phyloP scores from a whole-genome alignment of 257 asterid genomes.

The Anisodus acutangulus region DNA sequence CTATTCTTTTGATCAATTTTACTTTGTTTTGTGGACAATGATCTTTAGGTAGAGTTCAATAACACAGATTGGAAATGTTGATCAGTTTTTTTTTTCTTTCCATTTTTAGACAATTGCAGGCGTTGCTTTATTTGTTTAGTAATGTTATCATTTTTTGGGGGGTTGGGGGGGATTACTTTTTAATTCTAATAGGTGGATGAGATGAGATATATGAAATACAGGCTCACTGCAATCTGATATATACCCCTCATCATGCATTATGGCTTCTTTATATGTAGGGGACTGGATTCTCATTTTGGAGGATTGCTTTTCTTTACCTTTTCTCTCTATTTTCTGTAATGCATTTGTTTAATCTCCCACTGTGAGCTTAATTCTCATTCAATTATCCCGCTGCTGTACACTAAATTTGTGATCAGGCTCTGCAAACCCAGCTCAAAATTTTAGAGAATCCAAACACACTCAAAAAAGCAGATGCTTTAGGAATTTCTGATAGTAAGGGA shows the following conservation, averaged over 20 bases:
- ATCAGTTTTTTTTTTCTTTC: background rate
- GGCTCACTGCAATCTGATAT: background rate
- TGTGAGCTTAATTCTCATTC: background rate
- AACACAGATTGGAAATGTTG: background rate
- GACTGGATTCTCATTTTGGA: background rate
- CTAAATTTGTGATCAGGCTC: conserved; percentile 47
- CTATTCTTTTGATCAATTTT: background rate
- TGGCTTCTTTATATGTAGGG: background rate
- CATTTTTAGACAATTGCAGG: background rate
- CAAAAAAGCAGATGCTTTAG: conserved; percentile 37
- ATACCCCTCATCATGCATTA: background rate
- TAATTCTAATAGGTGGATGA: conserved; percentile 3
- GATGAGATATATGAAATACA: background rate
- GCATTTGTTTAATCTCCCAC: background rate
- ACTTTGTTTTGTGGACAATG: background rate
- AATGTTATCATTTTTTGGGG: background rate
- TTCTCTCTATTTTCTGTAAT: background rate
- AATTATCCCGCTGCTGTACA: background rate
- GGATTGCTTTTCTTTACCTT: background rate
- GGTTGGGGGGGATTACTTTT: background rate
- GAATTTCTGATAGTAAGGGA: conserved; percentile 54
- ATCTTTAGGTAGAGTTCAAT: background rate
- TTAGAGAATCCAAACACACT: conserved; percentile 45
- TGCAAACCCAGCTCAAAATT: conserved; percentile 66
- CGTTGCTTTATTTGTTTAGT: background rate